Evolutionary conservation across 108 stramenopile genomes (phyloP).

Genomic region (Mediolabrus comicus): DNA sequence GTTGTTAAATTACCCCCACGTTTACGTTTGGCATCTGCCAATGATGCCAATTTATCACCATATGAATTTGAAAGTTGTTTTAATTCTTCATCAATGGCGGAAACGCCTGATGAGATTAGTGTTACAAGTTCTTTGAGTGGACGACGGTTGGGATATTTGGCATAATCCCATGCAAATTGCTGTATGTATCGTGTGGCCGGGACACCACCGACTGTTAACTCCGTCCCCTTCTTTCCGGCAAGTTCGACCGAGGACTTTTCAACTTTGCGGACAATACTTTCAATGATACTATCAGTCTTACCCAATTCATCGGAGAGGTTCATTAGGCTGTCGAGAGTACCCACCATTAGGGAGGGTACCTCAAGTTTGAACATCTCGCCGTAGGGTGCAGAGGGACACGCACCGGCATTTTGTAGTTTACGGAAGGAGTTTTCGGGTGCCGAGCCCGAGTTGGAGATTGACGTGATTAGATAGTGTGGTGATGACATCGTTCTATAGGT

Average conservation of each 20-base stretch:
- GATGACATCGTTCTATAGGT: constrained; percentile 12
- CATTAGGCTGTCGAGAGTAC: constrained; percentile 90
- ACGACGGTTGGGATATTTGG: constrained; percentile 89
- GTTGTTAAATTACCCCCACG: constrained; percentile 80
- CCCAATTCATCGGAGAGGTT: constrained; percentile 84
- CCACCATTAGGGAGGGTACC: constrained; percentile 91
- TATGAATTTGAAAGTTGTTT: constrained; percentile 81
- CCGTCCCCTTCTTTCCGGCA: constrained; percentile 55
- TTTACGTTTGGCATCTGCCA: constrained; percentile 73
- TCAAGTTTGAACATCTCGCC: constrained; percentile 94
- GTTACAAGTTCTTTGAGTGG: constrained; percentile 86
- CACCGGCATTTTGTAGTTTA: constrained; percentile 86
- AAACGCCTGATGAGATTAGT: constrained; percentile 75
- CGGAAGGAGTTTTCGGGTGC: constrained; percentile 89
- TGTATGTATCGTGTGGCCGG: constrained; percentile 83
- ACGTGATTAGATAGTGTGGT: constrained; percentile 63
- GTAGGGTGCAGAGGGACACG: constrained; percentile 79
- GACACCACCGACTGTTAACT: constrained; percentile 83
- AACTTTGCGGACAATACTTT: constrained; percentile 88
- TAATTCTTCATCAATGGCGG: constrained; percentile 89
- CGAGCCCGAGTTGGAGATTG: constrained; percentile 81
- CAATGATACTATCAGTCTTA: constrained; percentile 82
- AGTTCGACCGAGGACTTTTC: constrained; percentile 82
- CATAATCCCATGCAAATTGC: constrained; percentile 94
- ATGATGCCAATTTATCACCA: constrained; percentile 77